Conservation (phyloP, 1,284 basidiomycete genomes). For the Naganishia albida region DNA sequence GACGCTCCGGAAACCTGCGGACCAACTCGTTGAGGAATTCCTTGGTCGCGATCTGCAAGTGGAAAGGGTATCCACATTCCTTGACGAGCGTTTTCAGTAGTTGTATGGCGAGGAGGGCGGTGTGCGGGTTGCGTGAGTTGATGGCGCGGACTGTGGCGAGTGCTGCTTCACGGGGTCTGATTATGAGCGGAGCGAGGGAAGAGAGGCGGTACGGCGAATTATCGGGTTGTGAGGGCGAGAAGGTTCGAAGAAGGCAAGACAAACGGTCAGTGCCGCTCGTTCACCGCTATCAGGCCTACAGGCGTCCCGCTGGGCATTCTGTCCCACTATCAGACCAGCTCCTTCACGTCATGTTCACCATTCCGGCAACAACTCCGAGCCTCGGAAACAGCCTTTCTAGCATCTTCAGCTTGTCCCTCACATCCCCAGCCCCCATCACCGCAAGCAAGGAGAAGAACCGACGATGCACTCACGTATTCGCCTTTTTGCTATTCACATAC, state of each 20-base stretch:
- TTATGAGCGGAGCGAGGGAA: slow-evolving; percentile 14
- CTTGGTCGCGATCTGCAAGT: slow-evolving; percentile 97
- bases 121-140: slow-evolving; percentile 87
- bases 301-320: too few species aligned
- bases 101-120: slow-evolving; percentile 71
- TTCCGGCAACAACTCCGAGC: too few species aligned
- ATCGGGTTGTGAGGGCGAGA: background rate
- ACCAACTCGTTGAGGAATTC: slow-evolving; percentile 99
- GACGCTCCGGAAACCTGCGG: slow-evolving; percentile 93
- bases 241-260: background rate
- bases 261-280: background rate
- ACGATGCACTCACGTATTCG: slow-evolving; percentile 74
- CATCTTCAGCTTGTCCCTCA: too few species aligned
- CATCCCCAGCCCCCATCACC: too few species aligned
- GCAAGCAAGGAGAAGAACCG: too few species aligned
- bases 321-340: too few species aligned
- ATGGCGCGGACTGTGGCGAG: slow-evolving; percentile 77
- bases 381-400: too few species aligned
- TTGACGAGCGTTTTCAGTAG: slow-evolving; percentile 92
- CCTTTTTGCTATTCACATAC: slow-evolving; percentile 91
- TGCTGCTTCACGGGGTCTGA: slow-evolving; percentile 81
- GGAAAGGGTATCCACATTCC: slow-evolving; percentile 93
- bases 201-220: background rate
- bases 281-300: background rate
- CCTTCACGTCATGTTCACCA: too few species aligned